Percentiles rank a stretch among this genome's conserved stretches.
These are phyloP conservation scores for Phytophthora nicotianae DNA, from an alignment of 352 stramenopile genomes.

Conservation along the genomic window DNA sequence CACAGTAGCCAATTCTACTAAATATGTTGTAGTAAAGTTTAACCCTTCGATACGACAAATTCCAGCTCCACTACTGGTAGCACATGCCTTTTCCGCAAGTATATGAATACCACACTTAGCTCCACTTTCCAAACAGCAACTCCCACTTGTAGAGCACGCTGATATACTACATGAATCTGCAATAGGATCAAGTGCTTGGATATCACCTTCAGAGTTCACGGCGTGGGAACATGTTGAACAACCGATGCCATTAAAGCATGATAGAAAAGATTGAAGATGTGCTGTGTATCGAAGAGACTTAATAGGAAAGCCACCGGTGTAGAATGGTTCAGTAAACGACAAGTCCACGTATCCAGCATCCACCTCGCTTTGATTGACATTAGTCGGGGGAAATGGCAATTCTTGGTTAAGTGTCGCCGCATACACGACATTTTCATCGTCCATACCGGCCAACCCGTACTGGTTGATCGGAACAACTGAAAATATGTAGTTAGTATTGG, in stretches of 20 bases:
- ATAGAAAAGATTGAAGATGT: constrained; percentile 24
- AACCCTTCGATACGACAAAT: constrained; percentile 40
- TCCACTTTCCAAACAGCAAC: constrained; percentile 29
- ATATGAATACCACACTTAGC: constrained; percentile 30
- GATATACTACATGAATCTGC: constrained; percentile 8
- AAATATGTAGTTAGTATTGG: constrained; percentile 40
- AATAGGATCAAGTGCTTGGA: neutral
- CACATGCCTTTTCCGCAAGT: constrained; percentile 22
- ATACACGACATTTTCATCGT: constrained; percentile 22
- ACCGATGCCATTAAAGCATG: constrained; percentile 26
- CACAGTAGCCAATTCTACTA: constrained; percentile 29
- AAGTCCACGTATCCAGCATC: constrained; percentile 42
- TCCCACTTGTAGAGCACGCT: constrained; percentile 10
- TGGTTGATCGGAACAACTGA: constrained; percentile 47
- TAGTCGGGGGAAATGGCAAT: constrained; percentile 26
- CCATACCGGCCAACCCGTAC: constrained; percentile 35
- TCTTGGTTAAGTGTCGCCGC: constrained; percentile 18
- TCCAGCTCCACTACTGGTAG: neutral
- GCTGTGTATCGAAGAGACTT: constrained; percentile 30
- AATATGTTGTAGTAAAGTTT: constrained; percentile 32
- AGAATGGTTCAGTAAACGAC: constrained; percentile 16
- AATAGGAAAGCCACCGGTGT: constrained; percentile 38
- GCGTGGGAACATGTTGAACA: constrained; percentile 38
- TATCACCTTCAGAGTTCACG: neutral
- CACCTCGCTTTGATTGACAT: constrained; percentile 18